A percentile compares a stretch with the other conserved stretches of the same genome.
These are phyloP conservation scores for Scedosporium apiospermum DNA, from an alignment of 2,329 filamentous ascomycete species.

Conservation along the genomic window DNA sequence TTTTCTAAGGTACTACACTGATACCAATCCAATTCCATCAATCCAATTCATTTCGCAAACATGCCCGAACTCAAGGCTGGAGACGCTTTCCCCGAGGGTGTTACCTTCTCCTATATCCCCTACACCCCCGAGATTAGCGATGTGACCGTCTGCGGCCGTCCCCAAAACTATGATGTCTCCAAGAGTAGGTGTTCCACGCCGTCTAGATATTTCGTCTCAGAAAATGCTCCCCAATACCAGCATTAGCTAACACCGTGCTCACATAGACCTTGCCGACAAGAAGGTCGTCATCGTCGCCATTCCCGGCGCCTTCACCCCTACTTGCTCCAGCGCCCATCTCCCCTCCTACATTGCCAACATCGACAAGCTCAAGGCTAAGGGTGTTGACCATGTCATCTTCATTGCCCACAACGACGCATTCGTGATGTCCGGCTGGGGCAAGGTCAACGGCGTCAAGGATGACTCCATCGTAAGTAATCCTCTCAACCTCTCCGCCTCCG, in stretches of 20 bases:
- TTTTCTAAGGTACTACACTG: background rate
- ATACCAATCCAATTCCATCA: background rate
- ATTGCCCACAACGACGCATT: constrained; percentile 78
- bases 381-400: constrained; percentile 72
- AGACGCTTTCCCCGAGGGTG: constrained; percentile 71
- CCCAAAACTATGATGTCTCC: constrained; percentile 69
- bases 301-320: constrained; percentile 73
- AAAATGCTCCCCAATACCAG: background rate
- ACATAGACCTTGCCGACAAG: constrained; percentile 44
- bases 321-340: constrained; percentile 73
- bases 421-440: constrained; percentile 85
- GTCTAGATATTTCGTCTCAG: background rate
- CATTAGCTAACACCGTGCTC: background rate
- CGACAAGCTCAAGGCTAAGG: constrained; percentile 64
- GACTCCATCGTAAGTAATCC: constrained; percentile 45
- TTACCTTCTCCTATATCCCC: constrained; percentile 77
- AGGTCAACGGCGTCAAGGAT: constrained; percentile 70
- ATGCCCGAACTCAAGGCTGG: constrained; percentile 66
- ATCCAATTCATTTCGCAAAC: constrained; percentile 11
- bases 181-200: constrained; percentile 39
- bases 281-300: constrained; percentile 48
- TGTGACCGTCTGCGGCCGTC: constrained; percentile 69
- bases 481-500: constrained; percentile 5
- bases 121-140: constrained; percentile 59
- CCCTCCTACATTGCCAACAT: constrained; percentile 70